Conservation (phyloP, 208 protist species). For the Histomonas meleagridis region DNA sequence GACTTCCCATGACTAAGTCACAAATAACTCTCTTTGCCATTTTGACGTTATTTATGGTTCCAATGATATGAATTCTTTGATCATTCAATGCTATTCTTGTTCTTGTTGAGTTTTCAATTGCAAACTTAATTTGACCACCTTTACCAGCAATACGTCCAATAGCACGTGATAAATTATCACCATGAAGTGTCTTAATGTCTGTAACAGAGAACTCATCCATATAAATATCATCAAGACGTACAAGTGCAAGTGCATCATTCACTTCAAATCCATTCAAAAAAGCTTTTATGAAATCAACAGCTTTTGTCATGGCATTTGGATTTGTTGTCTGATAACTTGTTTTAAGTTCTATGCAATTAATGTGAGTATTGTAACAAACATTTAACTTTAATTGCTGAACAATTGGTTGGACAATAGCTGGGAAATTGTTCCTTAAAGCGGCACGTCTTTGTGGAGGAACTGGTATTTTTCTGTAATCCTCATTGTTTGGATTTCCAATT, state of each 20-base stretch:
- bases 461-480: not conserved
- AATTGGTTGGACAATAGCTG: not conserved
- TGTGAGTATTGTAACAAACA: not conserved
- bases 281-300: conserved; percentile 9
- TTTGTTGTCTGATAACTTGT: conserved; percentile 5
- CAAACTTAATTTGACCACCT: conserved; percentile 26
- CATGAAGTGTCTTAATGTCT: not conserved
- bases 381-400: not conserved
- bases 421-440: not conserved
- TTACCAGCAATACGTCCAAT: conserved; percentile 27
- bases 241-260: conserved; percentile 22
- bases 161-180: conserved; percentile 18
- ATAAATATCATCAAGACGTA: conserved; percentile 27
- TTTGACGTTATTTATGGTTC: not conserved
- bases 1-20: conserved; percentile 23
- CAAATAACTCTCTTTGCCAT: conserved; percentile 13
- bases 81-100: conserved; percentile 8
- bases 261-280: conserved; percentile 9
- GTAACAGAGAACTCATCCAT: conserved; percentile 27
- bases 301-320: conserved; percentile 36
- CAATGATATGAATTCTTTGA: conserved; percentile 13
- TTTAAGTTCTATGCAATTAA: not conserved
- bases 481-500: not conserved
- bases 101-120: conserved; percentile 35
- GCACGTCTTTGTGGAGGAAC: not conserved